A percentile compares a stretch with the other conserved stretches of the same genome.
These are phyloP conservation scores for Asclepias syriaca DNA, from an alignment of 257 asterid species.

Conservation along the genomic window DNA sequence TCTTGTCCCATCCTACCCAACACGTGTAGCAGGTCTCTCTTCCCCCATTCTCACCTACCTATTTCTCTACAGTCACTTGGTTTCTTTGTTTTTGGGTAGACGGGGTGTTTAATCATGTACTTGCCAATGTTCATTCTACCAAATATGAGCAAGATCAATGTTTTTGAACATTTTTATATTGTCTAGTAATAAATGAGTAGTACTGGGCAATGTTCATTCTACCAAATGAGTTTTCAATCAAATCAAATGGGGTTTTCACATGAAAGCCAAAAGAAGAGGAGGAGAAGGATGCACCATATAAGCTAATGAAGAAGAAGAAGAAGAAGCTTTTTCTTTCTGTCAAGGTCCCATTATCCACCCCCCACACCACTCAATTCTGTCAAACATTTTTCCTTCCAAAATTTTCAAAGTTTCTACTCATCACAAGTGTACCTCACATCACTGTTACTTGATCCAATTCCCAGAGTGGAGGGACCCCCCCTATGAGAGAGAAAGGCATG, in stretches of 20 bases:
- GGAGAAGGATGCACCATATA: too few species aligned
- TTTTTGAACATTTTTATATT: too few species aligned
- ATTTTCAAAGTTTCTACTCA: conserved; percentile 17
- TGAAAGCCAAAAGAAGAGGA: background rate
- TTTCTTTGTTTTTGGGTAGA: too few species aligned
- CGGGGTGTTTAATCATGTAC: too few species aligned
- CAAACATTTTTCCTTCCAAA: conserved; percentile 30
- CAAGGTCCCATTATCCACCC: conserved; percentile 21
- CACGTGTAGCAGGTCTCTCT: background rate
- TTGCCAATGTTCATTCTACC: too few species aligned
- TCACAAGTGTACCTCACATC: conserved; percentile 41
- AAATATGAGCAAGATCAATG: too few species aligned
- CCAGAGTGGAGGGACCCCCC: conserved; percentile 10
- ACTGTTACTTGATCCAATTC: conserved; percentile 37
- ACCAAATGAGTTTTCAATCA: too few species aligned
- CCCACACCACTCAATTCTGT: conserved; percentile 8
- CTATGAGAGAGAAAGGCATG: background rate
- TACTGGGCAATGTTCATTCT: too few species aligned
- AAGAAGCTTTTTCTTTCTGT: background rate
- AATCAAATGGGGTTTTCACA: background rate
- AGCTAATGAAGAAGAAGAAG: background rate
- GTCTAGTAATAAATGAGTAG: too few species aligned
- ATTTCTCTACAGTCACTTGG: background rate
- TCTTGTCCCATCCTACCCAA: background rate
- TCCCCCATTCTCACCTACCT: background rate